Conservation (phyloP, 768 basidiomycete species). For the Guyanaporus albipodus region DNA sequence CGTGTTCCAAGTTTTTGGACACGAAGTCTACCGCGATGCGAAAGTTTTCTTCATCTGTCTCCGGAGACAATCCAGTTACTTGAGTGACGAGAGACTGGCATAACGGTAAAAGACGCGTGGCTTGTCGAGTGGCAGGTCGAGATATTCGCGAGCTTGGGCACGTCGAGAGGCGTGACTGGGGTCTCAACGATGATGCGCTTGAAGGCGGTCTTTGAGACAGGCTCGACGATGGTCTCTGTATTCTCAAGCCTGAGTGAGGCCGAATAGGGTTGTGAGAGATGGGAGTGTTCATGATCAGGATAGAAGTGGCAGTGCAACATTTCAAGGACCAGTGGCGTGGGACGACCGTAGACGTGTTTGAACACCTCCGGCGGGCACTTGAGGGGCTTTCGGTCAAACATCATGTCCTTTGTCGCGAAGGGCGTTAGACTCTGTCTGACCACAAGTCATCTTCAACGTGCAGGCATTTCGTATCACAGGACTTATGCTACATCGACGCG, state of each 20-base stretch:
- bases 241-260: slow-evolving; percentile 21
- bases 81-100: slow-evolving; percentile 55
- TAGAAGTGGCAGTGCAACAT: too few relatives aligned
- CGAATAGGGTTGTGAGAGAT: slow-evolving; percentile 11
- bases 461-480: background rate
- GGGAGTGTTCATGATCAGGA: slow-evolving; percentile 20
- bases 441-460: slow-evolving; percentile 4
- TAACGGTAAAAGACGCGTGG: slow-evolving; percentile 49
- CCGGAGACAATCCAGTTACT: slow-evolving; percentile 47
- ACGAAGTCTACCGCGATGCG: slow-evolving; percentile 52
- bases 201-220: slow-evolving; percentile 40
- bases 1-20: slow-evolving; percentile 55
- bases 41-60: slow-evolving; percentile 41
- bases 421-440: slow-evolving; percentile 8
- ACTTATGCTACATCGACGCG: slow-evolving; percentile 26
- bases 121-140: slow-evolving; percentile 47
- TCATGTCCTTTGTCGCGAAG: slow-evolving; percentile 20
- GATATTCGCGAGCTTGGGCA: slow-evolving; percentile 45
- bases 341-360: too few relatives aligned
- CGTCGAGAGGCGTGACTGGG: slow-evolving; percentile 32
- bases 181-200: slow-evolving; percentile 37
- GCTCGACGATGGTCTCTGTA: slow-evolving; percentile 34
- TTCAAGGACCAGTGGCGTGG: too few relatives aligned
- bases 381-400: too few relatives aligned
- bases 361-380: too few relatives aligned